Conservation (phyloP, 2,329 filamentous ascomycete species). For the Cercospora sp. region DNA sequence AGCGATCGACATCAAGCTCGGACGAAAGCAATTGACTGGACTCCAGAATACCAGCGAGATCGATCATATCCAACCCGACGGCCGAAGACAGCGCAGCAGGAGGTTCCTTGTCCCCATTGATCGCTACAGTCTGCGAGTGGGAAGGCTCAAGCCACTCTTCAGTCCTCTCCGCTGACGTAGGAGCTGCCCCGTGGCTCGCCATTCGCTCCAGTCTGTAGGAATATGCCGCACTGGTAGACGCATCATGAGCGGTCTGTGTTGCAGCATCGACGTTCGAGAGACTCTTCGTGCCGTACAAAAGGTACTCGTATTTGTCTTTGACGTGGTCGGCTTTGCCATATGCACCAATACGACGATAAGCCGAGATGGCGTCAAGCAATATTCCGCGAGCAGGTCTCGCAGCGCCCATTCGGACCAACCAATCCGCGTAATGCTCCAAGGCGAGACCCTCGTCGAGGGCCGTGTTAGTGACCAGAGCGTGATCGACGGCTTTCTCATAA, state of each 20-base stretch:
- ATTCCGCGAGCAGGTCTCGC: slow-evolving; percentile 68
- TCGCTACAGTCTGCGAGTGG: slow-evolving; percentile 31
- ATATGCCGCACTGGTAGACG: slow-evolving; percentile 45
- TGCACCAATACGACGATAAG: slow-evolving; percentile 70
- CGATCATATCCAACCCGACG: slow-evolving; percentile 72
- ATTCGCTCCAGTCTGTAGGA: slow-evolving; percentile 47
- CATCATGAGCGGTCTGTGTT: slow-evolving; percentile 68
- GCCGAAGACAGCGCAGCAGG: slow-evolving; percentile 55
- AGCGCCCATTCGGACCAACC: slow-evolving; percentile 65
- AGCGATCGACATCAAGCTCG: slow-evolving; percentile 70
- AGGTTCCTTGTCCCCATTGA: slow-evolving; percentile 37
- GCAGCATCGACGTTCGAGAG: slow-evolving; percentile 61
- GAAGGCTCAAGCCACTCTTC: slow-evolving; percentile 51
- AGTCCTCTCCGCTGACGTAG: slow-evolving; percentile 49
- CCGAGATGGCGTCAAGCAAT: slow-evolving; percentile 64
- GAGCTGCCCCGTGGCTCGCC: slow-evolving; percentile 41
- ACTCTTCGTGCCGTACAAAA: slow-evolving; percentile 64
- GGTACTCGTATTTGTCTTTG: slow-evolving; percentile 65
- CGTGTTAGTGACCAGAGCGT: slow-evolving; percentile 66
- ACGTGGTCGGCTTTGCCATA: slow-evolving; percentile 68
- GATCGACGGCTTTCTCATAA: slow-evolving; percentile 72
- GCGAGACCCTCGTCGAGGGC: slow-evolving; percentile 70
- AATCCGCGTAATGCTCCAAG: slow-evolving; percentile 72
- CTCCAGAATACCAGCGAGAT: slow-evolving; percentile 74
- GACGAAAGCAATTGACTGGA: slow-evolving; percentile 79